A percentile compares a stretch with the other conserved stretches of the same genome.
Conservation (phyloP, 169 alveolate species). For the Eimeria falciformis region DNA sequence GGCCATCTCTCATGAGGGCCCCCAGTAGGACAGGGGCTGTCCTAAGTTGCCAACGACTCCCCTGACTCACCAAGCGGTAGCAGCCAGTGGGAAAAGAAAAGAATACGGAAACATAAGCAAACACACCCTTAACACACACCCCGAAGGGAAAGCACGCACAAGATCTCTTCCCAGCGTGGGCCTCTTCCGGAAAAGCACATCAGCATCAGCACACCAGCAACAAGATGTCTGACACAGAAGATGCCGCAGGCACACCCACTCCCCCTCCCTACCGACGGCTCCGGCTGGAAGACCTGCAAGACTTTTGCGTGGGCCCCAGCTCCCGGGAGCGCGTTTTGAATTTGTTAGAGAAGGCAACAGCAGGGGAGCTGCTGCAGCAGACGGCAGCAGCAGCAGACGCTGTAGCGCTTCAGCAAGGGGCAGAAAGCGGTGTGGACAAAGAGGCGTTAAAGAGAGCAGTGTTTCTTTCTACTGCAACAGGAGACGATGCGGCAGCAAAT, state of each 20-base stretch:
- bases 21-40: too few species aligned
- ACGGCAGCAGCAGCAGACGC: conserved; percentile 34
- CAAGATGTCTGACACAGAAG: conserved; percentile 47
- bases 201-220: conserved; percentile 19
- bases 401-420: not conserved
- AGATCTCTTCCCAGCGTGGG: too few species aligned
- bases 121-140: too few species aligned
- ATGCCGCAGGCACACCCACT: not conserved
- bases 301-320: conserved; percentile 31
- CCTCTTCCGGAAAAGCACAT: too few species aligned
- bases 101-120: too few species aligned
- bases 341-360: conserved; percentile 25
- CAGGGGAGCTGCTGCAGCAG: conserved; percentile 47
- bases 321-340: not conserved
- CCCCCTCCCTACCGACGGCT: not conserved
- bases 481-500: not conserved
- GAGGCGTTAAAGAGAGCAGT: not conserved
- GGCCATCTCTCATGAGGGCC: too few species aligned
- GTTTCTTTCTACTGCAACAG: conserved; percentile 11
- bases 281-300: not conserved
- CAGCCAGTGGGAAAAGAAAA: too few species aligned
- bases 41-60: too few species aligned
- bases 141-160: too few species aligned
- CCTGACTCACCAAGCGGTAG: too few species aligned
- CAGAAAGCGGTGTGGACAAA: not conserved